Conservation (phyloP, 352 stramenopile genomes). For the Globisporangium parvum region DNA sequence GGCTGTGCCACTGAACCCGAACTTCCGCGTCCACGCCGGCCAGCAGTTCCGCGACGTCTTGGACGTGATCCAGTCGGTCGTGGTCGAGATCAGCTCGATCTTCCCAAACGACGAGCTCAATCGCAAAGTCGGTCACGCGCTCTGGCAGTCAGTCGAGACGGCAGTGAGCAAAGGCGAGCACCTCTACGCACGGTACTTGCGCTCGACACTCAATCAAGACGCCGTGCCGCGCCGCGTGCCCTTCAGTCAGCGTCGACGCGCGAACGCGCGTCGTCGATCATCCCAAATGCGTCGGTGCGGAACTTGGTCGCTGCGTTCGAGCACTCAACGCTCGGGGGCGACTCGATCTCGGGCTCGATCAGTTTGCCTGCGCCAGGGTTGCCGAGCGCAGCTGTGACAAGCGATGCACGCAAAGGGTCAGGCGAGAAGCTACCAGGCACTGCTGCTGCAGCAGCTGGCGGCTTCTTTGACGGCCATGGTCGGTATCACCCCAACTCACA, state of each 20-base stretch:
- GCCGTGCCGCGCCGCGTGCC: constrained; percentile 4
- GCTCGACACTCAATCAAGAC: constrained; percentile 56
- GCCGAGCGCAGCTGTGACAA: neutral
- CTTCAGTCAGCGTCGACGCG: neutral
- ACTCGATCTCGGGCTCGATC: constrained; percentile 6
- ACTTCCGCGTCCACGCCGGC: constrained; percentile 65
- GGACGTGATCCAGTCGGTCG: constrained; percentile 49
- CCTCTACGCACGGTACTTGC: constrained; percentile 68
- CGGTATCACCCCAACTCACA: constrained; percentile 7
- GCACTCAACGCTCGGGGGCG: constrained; percentile 11
- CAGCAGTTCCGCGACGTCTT: constrained; percentile 53
- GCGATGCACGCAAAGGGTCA: neutral
- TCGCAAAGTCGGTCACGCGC: constrained; percentile 38
- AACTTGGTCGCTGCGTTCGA: constrained; percentile 24
- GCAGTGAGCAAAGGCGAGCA: constrained; percentile 57
- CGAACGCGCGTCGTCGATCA: constrained; percentile 14
- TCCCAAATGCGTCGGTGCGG: constrained; percentile 12
- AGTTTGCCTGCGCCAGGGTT: neutral
- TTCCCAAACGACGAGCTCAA: constrained; percentile 63
- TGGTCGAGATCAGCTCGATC: constrained; percentile 69
- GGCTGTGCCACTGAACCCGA: constrained; percentile 39
- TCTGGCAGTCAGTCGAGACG: constrained; percentile 51
- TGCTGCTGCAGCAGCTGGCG: neutral
- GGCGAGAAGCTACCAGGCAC: neutral
- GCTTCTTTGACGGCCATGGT: constrained; percentile 11